A percentile compares a stretch with the other conserved stretches of the same genome.
Conservation (phyloP, 495 filamentous ascomycete genomes). For the Jackrogersella minutella region DNA sequence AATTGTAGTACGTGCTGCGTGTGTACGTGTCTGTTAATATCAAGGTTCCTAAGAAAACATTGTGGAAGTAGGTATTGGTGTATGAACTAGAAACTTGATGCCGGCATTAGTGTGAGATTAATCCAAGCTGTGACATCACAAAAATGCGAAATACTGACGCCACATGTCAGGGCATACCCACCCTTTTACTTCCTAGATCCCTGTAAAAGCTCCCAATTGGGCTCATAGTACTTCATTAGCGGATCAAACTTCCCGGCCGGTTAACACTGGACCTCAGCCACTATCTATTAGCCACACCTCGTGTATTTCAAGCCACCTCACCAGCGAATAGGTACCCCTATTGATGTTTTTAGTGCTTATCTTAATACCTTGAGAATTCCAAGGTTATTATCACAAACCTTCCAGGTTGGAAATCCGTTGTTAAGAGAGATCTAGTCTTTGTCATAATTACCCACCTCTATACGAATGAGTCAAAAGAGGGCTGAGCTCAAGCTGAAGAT, state of each 20-base stretch:
- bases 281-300: neutral
- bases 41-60: too few species aligned
- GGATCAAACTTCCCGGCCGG: neutral
- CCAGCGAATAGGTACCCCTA: too few species aligned
- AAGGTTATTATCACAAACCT: too few species aligned
- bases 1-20: neutral
- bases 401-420: too few species aligned
- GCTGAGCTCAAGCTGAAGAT: too few species aligned
- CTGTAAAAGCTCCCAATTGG: too few species aligned
- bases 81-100: slow-evolving; percentile 22
- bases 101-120: slow-evolving; percentile 11
- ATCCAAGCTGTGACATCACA: slow-evolving; percentile 26
- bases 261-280: neutral
- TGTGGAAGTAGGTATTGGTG: neutral
- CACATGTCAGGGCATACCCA: slow-evolving; percentile 15
- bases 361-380: too few species aligned
- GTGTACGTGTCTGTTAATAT: too few species aligned
- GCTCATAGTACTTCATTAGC: neutral
- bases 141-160: neutral
- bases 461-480: too few species aligned
- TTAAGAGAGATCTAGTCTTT: too few species aligned
- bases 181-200: neutral
- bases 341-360: too few species aligned
- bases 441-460: too few species aligned
- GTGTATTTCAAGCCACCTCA: neutral